Base-by-base conservation (phyloP, 352 stramenopile species). In the Globisporangium carolinianum region DNA sequence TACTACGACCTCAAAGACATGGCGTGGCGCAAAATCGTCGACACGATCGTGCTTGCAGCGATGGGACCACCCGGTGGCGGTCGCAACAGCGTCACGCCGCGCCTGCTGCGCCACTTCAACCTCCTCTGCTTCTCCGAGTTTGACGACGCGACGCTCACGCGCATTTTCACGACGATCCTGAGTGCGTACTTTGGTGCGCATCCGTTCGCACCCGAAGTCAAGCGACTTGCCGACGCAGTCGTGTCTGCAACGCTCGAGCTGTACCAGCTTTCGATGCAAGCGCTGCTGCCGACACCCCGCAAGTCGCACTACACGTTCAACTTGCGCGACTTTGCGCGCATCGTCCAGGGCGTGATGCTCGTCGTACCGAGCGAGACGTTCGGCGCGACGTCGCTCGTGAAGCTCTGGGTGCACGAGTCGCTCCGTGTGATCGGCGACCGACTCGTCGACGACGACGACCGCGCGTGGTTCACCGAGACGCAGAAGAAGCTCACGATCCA, bases 241-340 rank as follows among this genome's bases (percentile, higher is more conserved):
- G 92, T 98, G 6, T 75, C 84, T 5, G 89, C 91, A 14, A 98
- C 94, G 1, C 66, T 98, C n/a, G 86, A 96, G 38, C 77, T 93
- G 17, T 98, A 98, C 63, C 79, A 92, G 60, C 73, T 82, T 8
- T 71, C 82, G 3, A 96, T 96, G 73, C 71, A 75, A 17, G 66
- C 76, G 32, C 69, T 98, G 37, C 76, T 98, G 4, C 92, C 94
- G 35, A 98, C 94, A 11, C 94, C 94, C 0, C 89, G 91, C 35
- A 98, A 98, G 72, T 96, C 84, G 14, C 94, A 98, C 72, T 98
- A 98, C 72, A 98, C 93, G 14, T 98, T 98, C 70, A 98, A 98
- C 51, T 61, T 98, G 53, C 82, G 94, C 6, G 94, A 98, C 64
- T 98, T 98, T 56, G 90, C 83, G 39, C 73, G 92, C 48, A 91